Evolutionary conservation across 129 eudicot genomes (phyloP), one percentile per base, ranked within the genome.

Genomic region (Mikania micrantha): DNA sequence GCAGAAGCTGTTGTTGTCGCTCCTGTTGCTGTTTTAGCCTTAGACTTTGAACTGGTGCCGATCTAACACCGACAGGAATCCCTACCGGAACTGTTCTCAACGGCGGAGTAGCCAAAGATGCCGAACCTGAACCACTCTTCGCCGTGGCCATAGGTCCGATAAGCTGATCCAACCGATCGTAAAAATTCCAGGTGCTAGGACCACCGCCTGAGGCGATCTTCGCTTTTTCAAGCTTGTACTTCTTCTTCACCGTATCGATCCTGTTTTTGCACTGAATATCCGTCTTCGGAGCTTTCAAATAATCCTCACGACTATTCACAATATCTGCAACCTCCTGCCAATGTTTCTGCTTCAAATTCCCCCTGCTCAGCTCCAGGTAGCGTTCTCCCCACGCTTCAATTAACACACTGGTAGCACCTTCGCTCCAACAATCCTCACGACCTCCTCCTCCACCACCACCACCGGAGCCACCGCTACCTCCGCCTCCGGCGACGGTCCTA

Each of bases 321-420:
- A 91, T 81, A 63, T 91, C 93, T 0, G 97, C 96, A 2, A 91
- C 97, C 44, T 87, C 90, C 57, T 85, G 79, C 97, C 97, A 91
- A 77, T 91, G 94, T 24, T 88, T 85, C 74, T 87, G 96, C 68
- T 85, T 91, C 35, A 91, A 80, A 79, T 87, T 87, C 9, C 96
- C 96, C 38, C 97, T 74, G 71, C 90, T 88, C 34, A 87, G 54
- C 69, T 91, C 97, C 62, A 91, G 50, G 48, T 85, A 91, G 3
- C 96, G 64, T 25, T 91, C 96, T 7, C 97, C 97, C 97, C 97
- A 91, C 12, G 97, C 97, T 1, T 91, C 96, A 24, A 91, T 91
- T n/a, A 91, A 52, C 53, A 91, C 90, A 0, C 83, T 83, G 17
- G 97, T 91, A 1, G 97, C 97, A 12, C 84, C 96, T 74, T 91